Conservation (phyloP, 2,329 filamentous ascomycete species). For the Cladosporium cucumerinum region DNA sequence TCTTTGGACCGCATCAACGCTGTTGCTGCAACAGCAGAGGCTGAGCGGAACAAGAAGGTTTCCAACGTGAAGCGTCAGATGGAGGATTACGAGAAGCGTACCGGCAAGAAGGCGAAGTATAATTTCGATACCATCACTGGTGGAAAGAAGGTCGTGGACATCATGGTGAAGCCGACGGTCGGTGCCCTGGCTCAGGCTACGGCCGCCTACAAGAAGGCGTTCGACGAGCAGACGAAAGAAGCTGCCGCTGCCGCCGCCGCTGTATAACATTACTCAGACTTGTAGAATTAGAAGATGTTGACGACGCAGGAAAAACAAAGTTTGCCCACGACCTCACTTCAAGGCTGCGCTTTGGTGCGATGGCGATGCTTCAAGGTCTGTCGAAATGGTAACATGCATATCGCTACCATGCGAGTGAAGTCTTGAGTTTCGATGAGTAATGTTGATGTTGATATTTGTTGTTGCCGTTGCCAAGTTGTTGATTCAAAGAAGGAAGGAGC, state of each 20-base stretch:
- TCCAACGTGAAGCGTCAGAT: conserved; percentile 67
- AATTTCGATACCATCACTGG: conserved; percentile 68
- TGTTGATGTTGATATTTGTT: background rate
- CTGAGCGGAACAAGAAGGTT: conserved; percentile 65
- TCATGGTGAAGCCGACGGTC: conserved; percentile 71
- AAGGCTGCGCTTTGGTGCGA: background rate
- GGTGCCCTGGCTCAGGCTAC: conserved; percentile 68
- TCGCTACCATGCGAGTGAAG: background rate
- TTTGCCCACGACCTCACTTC: background rate
- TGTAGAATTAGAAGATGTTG: background rate
- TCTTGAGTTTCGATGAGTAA: background rate
- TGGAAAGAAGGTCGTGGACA: conserved; percentile 70
- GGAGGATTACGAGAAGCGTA: conserved; percentile 65
- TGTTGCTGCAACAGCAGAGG: conserved; percentile 76
- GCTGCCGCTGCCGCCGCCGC: conserved; percentile 9
- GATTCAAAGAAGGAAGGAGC: background rate
- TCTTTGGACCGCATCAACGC: conserved; percentile 76
- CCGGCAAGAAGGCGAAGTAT: conserved; percentile 65
- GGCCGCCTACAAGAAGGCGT: conserved; percentile 66
- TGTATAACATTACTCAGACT: background rate
- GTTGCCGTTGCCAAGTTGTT: background rate
- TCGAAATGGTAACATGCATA: background rate
- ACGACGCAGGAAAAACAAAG: background rate
- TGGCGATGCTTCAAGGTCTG: background rate
- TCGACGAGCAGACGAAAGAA: conserved; percentile 35